Conservation (phyloP, 768 basidiomycete genomes). For the Trametes gibbosa region DNA sequence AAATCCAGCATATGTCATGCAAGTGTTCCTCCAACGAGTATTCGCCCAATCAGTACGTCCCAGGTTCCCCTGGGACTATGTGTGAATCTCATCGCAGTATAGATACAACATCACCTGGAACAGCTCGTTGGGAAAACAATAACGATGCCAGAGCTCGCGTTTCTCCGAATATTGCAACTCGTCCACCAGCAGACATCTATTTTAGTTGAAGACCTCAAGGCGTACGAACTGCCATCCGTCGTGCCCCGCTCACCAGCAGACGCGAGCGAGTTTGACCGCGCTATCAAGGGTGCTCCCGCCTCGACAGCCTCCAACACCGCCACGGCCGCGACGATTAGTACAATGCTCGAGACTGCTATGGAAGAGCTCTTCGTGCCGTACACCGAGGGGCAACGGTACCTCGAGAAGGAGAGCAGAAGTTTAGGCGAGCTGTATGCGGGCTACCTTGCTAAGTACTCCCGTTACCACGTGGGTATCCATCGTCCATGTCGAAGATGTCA, state of each 20-base stretch:
- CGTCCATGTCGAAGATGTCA: neutral
- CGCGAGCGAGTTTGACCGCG: conserved; percentile 56
- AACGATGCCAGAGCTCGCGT: conserved; percentile 82
- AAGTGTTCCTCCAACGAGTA: conserved; percentile 94
- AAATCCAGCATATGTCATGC: conserved; percentile 94
- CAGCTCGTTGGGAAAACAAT: conserved; percentile 74
- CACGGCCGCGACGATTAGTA: conserved; percentile 59
- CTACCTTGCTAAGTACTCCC: conserved; percentile 71
- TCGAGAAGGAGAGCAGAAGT: conserved; percentile 88
- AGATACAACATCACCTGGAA: conserved; percentile 98
- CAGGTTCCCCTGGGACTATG: neutral
- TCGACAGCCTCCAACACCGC: conserved; percentile 44
- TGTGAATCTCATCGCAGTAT: conserved; percentile 5
- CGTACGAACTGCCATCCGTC: conserved; percentile 77
- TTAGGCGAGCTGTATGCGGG: conserved; percentile 74
- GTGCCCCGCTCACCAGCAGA: conserved; percentile 65
- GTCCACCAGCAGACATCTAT: conserved; percentile 75
- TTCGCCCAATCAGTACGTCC: conserved; percentile 91
- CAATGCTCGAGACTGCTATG: conserved; percentile 93
- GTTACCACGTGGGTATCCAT: conserved; percentile 69
- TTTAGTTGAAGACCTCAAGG: conserved; percentile 88
- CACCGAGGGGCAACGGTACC: conserved; percentile 85
- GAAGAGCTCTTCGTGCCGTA: conserved; percentile 96
- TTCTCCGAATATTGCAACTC: conserved; percentile 86
- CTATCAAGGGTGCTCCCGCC: conserved; percentile 42